Conservation (phyloP, 2,329 filamentous ascomycete species). For the Knufia petricola region DNA sequence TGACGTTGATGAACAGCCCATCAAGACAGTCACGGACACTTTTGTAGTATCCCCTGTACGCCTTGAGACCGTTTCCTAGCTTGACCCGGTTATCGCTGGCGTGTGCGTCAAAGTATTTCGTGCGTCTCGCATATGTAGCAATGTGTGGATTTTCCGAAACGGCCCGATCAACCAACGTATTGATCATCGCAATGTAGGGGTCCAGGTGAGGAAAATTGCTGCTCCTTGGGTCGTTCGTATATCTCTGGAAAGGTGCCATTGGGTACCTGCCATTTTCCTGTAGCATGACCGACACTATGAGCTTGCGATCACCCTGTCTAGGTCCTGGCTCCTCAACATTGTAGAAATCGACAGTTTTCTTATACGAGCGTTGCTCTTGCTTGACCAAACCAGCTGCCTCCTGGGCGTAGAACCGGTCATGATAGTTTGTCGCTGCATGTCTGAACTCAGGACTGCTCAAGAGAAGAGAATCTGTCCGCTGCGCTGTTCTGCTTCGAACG, state of each 20-base stretch:
- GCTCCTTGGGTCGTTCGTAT: not conserved
- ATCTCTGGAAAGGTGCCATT: not conserved
- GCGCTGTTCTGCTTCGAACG: not conserved
- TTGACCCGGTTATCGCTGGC: not conserved
- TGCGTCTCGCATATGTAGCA: not conserved
- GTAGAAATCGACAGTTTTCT: not conserved
- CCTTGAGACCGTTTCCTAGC: not conserved
- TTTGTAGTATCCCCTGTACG: not conserved
- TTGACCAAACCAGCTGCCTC: not conserved
- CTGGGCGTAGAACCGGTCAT: not conserved
- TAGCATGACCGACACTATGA: not conserved
- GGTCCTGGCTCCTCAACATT: not conserved
- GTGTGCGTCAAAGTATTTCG: not conserved
- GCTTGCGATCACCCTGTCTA: not conserved
- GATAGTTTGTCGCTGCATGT: constrained; percentile 1
- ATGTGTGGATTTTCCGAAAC: not conserved
- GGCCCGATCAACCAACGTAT: not conserved
- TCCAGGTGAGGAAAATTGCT: not conserved
- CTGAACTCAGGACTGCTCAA: not conserved
- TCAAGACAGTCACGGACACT: not conserved
- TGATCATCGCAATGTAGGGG: not conserved
- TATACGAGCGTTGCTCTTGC: not conserved
- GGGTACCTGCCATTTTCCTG: not conserved
- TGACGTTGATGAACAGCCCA: not conserved
- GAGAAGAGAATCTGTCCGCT: not conserved